A percentile compares a stretch with the other conserved stretches of the same genome.
Conservation (phyloP, 169 alveolate species). For the Plasmodium yoelii region DNA sequence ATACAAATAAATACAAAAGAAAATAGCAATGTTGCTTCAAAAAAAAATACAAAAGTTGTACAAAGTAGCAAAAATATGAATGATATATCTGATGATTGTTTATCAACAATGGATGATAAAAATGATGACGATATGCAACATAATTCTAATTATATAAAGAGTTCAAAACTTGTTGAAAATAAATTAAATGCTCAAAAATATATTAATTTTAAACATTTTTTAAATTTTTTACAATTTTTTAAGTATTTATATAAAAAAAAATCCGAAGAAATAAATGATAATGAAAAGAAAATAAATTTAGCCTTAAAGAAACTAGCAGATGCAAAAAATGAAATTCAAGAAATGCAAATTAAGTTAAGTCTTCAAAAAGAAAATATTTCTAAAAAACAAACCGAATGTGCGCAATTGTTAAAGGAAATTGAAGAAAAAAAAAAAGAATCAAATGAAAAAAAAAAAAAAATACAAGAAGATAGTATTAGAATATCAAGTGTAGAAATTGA, state of each 20-base stretch:
- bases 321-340: conserved; percentile 89
- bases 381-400: conserved; percentile 90
- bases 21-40: conserved; percentile 26
- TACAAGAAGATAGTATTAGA: conserved; percentile 92
- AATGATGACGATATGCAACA: conserved; percentile 43
- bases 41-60: conserved; percentile 10
- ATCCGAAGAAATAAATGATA: conserved; percentile 74
- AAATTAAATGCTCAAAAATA: conserved; percentile 61
- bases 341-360: conserved; percentile 89
- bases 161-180: conserved; percentile 56
- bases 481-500: conserved; percentile 94
- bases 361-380: conserved; percentile 89
- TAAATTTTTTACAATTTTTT: conserved; percentile 52
- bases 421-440: conserved; percentile 87
- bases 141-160: conserved; percentile 52
- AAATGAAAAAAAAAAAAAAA: conserved; percentile 80
- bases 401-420: conserved; percentile 89
- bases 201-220: conserved; percentile 70
- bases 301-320: conserved; percentile 92
- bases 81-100: conserved; percentile 22
- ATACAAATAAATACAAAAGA: conserved; percentile 63
- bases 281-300: conserved; percentile 88
- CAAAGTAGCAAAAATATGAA: conserved; percentile 27
- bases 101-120: neutral
- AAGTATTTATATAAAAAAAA: conserved; percentile 57